Base-by-base conservation (phyloP, 345 rosid species). In the Barbarea vulgaris region DNA sequence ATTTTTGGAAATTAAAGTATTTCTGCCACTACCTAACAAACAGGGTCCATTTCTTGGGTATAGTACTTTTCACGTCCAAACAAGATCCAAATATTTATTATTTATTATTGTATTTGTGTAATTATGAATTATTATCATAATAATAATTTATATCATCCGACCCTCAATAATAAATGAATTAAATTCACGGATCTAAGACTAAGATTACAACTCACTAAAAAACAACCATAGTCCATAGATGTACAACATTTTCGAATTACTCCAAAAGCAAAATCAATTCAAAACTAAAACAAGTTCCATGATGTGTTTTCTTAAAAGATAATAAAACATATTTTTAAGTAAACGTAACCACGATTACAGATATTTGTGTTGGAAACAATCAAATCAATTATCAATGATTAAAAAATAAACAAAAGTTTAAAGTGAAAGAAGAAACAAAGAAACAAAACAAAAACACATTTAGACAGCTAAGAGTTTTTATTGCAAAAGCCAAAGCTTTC, bases 1-100 rank as follows among this genome's bases (percentile, higher is more conserved):
- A 17, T 64, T 14, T 55, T 36, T 54, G 17, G 71, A 77, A 64
- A 63, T 63, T 54, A 58, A 70, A 70, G 70, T 63, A 64, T 18
- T 50, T 72, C 64, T 72, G 77, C 69, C 73, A 67, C 59, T 69
- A 78, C 81, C 74, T 58, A 78, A 72, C 74, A 72, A 59, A 78
- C n/a, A 78, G 77, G 77, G 77, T 78, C 81, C 81, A 72, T 59
- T 17, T 66, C 77, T 72, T 59, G 50, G 56, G 80, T 65, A 30
- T 78, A 37, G 73, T 66, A 72, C 67, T 65, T 72, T 65, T 64
- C 63, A 77, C 72, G 77, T 59, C 74, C 73, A 67, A 72, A 78
- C 81, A 72, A 78, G 77, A 67, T 78, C 77, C 67, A 77, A 69
- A 71, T 57, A 48, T 65, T 61, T 47, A 34, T 48, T 37, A 5